Evolutionary conservation across 768 basidiomycete genomes (phyloP).

Genomic region (Hypsizygus marmoreus): DNA sequence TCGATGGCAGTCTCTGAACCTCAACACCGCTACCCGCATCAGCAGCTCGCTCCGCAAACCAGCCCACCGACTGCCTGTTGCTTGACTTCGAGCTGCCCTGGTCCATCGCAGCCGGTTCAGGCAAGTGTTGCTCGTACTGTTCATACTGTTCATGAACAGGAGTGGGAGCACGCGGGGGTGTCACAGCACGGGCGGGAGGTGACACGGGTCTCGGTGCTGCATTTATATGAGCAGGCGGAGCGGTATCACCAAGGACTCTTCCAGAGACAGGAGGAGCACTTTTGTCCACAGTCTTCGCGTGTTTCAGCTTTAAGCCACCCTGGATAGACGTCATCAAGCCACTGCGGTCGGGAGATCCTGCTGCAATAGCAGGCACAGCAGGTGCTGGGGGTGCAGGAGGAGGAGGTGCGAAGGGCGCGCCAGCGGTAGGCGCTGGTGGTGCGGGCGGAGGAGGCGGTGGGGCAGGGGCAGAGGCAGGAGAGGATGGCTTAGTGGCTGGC

Average conservation of each 20-base stretch:
- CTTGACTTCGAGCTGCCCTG: constrained; percentile 31
- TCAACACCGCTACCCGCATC: constrained; percentile 45
- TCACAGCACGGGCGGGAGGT: constrained; percentile 36
- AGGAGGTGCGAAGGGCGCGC: constrained; percentile 40
- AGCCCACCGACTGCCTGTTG: constrained; percentile 83
- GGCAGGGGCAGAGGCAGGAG: constrained; percentile 37
- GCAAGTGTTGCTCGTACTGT: constrained; percentile 16
- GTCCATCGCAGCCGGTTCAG: constrained; percentile 31
- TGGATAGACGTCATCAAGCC: constrained; percentile 83
- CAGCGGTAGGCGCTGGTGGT: constrained; percentile 25
- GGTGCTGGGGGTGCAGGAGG: constrained; percentile 34
- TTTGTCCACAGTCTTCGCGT: constrained; percentile 82
- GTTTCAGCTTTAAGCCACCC: constrained; percentile 67
- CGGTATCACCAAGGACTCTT: constrained; percentile 73
- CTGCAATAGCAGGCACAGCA: constrained; percentile 29
- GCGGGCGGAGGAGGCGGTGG: constrained; percentile 29
- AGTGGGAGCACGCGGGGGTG: constrained; percentile 12
- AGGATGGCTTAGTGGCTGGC: constrained; percentile 52
- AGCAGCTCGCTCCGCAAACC: constrained; percentile 87
- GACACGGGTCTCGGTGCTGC: constrained; percentile 43
- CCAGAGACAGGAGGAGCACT: constrained; percentile 72
- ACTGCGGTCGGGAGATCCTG: constrained; percentile 50
- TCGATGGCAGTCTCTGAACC: constrained; percentile 49
- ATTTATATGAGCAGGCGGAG: constrained; percentile 71
- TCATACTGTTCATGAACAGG: no score